Base-by-base conservation (phyloP, 176 grass and related monocot genomes). In the Triticum dicoccoides region DNA sequence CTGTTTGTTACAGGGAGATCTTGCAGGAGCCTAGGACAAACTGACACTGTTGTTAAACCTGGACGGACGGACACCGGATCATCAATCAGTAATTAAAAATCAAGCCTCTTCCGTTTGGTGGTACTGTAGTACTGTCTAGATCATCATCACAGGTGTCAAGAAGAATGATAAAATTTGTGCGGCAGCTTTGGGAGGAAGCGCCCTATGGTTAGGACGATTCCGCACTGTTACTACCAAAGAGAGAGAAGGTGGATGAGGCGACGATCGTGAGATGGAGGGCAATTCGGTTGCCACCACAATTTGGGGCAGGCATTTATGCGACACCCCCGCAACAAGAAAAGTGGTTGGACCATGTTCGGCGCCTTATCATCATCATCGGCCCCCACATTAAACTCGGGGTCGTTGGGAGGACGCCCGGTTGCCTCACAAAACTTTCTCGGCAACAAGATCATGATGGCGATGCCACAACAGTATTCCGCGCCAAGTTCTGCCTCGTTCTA, bases 341-440 rank as follows among this genome's bases (percentile, higher is more conserved):
- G 24, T 76, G 81, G 76, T 41, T 79, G 89, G 89, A 39, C 82
- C 85, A 70, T 21, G 76, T 20, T 70, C 20, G 25, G 45, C 61
- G 33, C 89, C 77, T 69, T 59, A 59, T 59, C 73, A 80, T 80
- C 89, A 64, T 67, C 27, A 52, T 20, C 24, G 0, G 5, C 51
- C 5, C 51, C 13, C 64, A 4, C 84, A 83, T 83, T 79, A 37
- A 61, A 81, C 74, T 30, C 74, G 33, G 0, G 18, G 62, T 70
- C 51, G 85, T 76, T 84, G 85, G 80, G 5, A 1, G 12, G 58
- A 56, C 1, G 23, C 11, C 62, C 4, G 44, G 59, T 75, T 35
- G 56, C 66, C 35, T 65, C 76, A 81, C 6, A 77, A 82, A 86
- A 29, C 47, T 58, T 72, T 69, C n/a, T 27, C 14, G 2, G 63